phyloP scores from a whole-genome alignment of 2,329 filamentous ascomycete genomes.

The Penicillium brasilianum region DNA sequence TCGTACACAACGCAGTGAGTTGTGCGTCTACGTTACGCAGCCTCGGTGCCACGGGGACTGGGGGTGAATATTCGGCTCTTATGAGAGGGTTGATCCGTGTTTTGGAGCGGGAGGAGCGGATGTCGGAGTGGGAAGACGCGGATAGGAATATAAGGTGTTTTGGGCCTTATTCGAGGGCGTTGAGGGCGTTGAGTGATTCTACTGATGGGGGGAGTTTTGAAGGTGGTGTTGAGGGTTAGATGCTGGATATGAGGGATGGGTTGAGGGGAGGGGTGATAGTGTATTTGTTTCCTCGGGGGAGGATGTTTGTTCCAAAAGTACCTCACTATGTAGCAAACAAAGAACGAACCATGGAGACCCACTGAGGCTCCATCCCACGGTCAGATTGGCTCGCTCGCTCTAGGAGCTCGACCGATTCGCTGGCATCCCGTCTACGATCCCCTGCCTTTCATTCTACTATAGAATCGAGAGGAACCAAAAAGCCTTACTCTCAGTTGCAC shows the following conservation, averaged over 20 bases:
- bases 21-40: conserved; percentile 25
- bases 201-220: neutral
- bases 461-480: neutral
- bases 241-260: too few species aligned
- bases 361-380: conserved; percentile 5
- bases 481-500: neutral
- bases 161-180: neutral
- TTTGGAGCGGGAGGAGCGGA: neutral
- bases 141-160: neutral
- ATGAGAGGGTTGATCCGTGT: neutral
- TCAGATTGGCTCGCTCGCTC: conserved; percentile 2
- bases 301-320: too few species aligned
- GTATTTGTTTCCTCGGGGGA: too few species aligned
- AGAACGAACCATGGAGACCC: neutral
- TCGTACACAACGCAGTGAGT: conserved; percentile 32
- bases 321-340: conserved; percentile 7
- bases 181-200: neutral
- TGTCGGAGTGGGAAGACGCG: neutral
- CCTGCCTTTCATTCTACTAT: neutral
- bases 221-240: neutral
- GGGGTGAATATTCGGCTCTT: neutral
- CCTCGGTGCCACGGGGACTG: neutral
- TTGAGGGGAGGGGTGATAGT: too few species aligned
- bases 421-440: neutral
- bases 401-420: neutral